Base-by-base conservation (phyloP, 192 early-diverging fungal species). In the Coemansia sp. region DNA sequence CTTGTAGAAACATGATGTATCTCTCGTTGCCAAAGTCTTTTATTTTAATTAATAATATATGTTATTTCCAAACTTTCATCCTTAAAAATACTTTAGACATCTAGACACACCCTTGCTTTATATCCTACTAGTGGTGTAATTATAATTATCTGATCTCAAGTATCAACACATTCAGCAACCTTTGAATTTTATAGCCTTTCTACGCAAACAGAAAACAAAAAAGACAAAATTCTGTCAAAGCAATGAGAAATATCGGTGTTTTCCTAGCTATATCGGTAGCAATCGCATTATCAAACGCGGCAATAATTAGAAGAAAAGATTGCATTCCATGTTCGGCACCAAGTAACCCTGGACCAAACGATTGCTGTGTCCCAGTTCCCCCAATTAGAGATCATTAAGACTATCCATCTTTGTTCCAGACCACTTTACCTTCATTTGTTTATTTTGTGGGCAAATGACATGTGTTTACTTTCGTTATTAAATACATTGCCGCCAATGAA, bases 321-420 rank as follows among this genome's bases (percentile, higher is more conserved):
- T 79, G 77, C 31, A 63, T 73, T 16, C 77, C 77, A 7, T 79
- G 77, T 18, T 70, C 77, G n/a, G 70, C 59, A 25, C 68, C 77
- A 12, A 61, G 65, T 18, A 33, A 73, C 7, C 69, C 64, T 61
- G 68, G 60, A 59, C 70, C 70, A 39, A 70, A 79, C 58, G 77
- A 79, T 7, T 79, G 77, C 64, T 79, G 77, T 67, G 77, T 79
- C 0, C 71, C 71, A 6, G 57, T 79, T 2, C 77, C 77, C 7
- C 76, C 76, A 4, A 55, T 65, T 12, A 48, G 12, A 48, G 46
- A 48, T 20, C 7, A 48, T 43, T 43, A 43, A n/a, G 20, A 20
- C 1, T 20, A 4, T 9, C 9, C 2, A 7, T 48, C 2, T 9
- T 25, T 48, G 2, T 48, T 49, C 20, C 25, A 49, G 4, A 1